Base-by-base conservation (phyloP, 352 stramenopile genomes). In the Peronospora destructor region DNA sequence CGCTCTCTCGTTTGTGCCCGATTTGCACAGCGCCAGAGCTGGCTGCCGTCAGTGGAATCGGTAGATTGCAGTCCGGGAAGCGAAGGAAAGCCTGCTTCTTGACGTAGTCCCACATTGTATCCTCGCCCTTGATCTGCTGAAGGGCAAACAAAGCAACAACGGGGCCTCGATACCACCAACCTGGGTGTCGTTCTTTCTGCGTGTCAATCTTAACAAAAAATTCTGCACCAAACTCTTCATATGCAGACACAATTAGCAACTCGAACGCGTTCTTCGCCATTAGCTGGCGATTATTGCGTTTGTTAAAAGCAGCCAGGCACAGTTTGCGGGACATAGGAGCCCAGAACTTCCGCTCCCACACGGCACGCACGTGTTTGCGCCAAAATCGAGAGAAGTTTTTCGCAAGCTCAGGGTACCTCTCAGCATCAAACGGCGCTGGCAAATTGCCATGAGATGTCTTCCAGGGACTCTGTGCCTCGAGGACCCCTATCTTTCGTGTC, bases 311-410 rank as follows among this genome's bases (percentile, higher is more conserved):
- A 0, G 29, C 2, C 10, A 50, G 12, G 16, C 52, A 53, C 16
- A 45, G 19, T 13, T 53, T 51, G 32, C 35, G 43, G 0, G 64
- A 57, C 28, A 68, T 47, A 3, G 69, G 66, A 9, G 28, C 6
- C 69, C 74, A 85, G 45, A 85, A 85, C 7, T 66, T 56, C 35
- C 71, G 74, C 37, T 85, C 71, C 74, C 74, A 83, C 35, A 76
- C 74, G 2, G 57, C 58, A 7, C 44, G 69, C 4, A 51, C 49
- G 16, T 76, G 57, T 2, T 28, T 39, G 14, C 32, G 17, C 71
- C 74, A 85, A 49, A 85, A 85, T 0, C 4, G 7, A 12, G 46
- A 53, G 11, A 77, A 53, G 30, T 59, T 58, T 6, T 34, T 42
- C 0, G 66, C 59, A 8, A 79, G 40, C 1, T 37, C 19, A 2